These are phyloP conservation scores for Erodium maritimum DNA, from an alignment of 345 rosid genomes.

Conservation along the genomic window DNA sequence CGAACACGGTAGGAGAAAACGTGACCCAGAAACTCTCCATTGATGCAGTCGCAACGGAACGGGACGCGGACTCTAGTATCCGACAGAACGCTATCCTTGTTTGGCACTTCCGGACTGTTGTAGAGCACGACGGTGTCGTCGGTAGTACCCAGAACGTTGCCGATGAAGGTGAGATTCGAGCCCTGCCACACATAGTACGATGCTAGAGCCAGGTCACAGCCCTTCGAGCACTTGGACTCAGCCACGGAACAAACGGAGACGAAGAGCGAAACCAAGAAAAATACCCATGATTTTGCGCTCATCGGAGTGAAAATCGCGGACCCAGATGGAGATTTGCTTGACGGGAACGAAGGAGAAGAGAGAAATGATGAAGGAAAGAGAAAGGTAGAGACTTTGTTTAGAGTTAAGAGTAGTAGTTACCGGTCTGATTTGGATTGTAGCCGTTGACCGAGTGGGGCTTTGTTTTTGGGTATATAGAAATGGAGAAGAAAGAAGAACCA, in stretches of 20 bases:
- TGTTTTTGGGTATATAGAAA: too few relatives aligned
- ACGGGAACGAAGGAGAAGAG: background rate
- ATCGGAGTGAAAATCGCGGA: constrained; percentile 4
- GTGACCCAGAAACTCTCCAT: constrained; percentile 37
- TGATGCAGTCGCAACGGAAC: constrained; percentile 59
- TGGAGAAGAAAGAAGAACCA: too few relatives aligned
- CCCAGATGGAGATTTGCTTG: background rate
- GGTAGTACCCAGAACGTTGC: constrained; percentile 12
- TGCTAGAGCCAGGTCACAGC: constrained; percentile 41
- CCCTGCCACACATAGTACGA: constrained; percentile 44
- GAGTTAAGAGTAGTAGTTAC: background rate
- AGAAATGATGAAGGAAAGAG: background rate
- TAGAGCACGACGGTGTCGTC: constrained; percentile 19
- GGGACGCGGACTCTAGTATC: constrained; percentile 40
- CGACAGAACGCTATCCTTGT: constrained; percentile 23
- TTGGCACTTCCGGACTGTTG: constrained; percentile 19
- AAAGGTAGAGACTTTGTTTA: too few relatives aligned
- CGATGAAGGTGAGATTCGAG: constrained; percentile 31
- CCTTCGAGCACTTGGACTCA: constrained; percentile 30
- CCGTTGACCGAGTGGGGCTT: background rate
- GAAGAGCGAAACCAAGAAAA: background rate
- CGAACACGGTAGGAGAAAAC: constrained; percentile 23
- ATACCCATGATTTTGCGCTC: constrained; percentile 9
- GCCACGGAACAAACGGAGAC: constrained; percentile 15
- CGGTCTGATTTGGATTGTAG: background rate